phyloP scores from a whole-genome alignment of 2,329 filamentous ascomycete species.

The Sporothrix protearum region DNA sequence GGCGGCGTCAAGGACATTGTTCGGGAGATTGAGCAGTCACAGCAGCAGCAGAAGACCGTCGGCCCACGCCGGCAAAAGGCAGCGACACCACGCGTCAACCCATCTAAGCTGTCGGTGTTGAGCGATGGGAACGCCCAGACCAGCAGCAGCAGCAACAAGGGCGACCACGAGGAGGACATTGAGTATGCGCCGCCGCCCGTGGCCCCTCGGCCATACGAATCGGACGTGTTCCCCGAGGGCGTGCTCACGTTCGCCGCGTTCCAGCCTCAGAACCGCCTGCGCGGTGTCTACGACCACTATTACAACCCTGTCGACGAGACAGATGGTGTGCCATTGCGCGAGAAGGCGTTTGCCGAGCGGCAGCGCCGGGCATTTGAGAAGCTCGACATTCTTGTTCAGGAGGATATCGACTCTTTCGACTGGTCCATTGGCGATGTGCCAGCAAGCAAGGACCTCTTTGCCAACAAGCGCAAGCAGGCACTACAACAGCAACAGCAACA shows the following conservation, averaged over 20 bases:
- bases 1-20: conserved; percentile 59
- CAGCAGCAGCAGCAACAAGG: conserved; percentile 35
- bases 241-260: conserved; percentile 56
- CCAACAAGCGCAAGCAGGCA: conserved; percentile 28
- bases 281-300: conserved; percentile 59
- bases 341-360: conserved; percentile 57
- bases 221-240: conserved; percentile 61
- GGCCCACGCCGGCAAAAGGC: conserved; percentile 59
- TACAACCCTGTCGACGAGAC: conserved; percentile 60
- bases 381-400: conserved; percentile 64
- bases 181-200: conserved; percentile 84
- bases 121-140: conserved; percentile 31
- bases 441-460: conserved; percentile 42
- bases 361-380: conserved; percentile 51
- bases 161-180: conserved; percentile 65
- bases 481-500: conserved; percentile 8
- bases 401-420: conserved; percentile 60
- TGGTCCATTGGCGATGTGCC: conserved; percentile 58
- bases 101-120: conserved; percentile 61
- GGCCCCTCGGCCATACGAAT: conserved; percentile 63
- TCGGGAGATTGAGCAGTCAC: conserved; percentile 59
- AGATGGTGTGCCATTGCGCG: conserved; percentile 60
- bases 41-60: conserved; percentile 17
- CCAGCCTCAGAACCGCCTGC: conserved; percentile 57
- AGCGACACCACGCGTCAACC: conserved; percentile 49